Evolutionary conservation across 352 stramenopile genomes (phyloP).

Genomic region (Globisporangium ultimum): DNA sequence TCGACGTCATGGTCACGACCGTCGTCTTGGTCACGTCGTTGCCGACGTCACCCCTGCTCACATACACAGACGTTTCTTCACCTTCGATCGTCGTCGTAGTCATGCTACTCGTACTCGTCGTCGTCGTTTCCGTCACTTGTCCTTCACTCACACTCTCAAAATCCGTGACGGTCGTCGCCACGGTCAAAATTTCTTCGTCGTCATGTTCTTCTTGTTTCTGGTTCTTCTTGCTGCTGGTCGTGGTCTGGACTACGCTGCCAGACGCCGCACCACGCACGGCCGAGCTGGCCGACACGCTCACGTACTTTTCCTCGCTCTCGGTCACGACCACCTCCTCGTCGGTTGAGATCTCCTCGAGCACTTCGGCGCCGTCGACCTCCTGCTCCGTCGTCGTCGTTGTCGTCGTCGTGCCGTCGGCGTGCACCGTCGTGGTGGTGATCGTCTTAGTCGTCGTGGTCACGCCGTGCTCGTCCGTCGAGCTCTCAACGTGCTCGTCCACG

Average conservation of each 20-base stretch:
- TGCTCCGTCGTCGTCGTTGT: slow-evolving; percentile 6
- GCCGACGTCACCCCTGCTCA: not conserved
- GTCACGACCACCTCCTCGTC: slow-evolving; percentile 11
- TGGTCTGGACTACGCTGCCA: not conserved
- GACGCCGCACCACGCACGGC: slow-evolving; percentile 1
- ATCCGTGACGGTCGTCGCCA: slow-evolving; percentile 13
- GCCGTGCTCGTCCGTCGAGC: slow-evolving; percentile 8
- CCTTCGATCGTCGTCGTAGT: slow-evolving; percentile 28
- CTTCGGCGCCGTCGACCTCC: slow-evolving; percentile 18
- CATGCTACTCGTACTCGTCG: not conserved
- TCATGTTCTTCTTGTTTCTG: not conserved
- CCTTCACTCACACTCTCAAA: slow-evolving; percentile 18
- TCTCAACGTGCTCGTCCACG: slow-evolving; percentile 14
- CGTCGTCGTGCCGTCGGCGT: slow-evolving; percentile 14
- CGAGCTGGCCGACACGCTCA: slow-evolving; percentile 11
- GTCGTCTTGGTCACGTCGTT: not conserved
- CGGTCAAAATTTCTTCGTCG: slow-evolving; percentile 9
- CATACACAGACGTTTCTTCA: slow-evolving; percentile 29
- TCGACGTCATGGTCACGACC: not conserved
- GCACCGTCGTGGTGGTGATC: slow-evolving; percentile 14
- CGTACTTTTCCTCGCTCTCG: slow-evolving; percentile 8
- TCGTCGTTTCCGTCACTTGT: slow-evolving; percentile 15
- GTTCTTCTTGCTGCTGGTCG: not conserved
- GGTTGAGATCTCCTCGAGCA: slow-evolving; percentile 15
- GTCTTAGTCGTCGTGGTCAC: slow-evolving; percentile 13